Evolutionary conservation across 2,329 filamentous ascomycete genomes (phyloP).

Genomic region (Trichophyton schoenleinii): DNA sequence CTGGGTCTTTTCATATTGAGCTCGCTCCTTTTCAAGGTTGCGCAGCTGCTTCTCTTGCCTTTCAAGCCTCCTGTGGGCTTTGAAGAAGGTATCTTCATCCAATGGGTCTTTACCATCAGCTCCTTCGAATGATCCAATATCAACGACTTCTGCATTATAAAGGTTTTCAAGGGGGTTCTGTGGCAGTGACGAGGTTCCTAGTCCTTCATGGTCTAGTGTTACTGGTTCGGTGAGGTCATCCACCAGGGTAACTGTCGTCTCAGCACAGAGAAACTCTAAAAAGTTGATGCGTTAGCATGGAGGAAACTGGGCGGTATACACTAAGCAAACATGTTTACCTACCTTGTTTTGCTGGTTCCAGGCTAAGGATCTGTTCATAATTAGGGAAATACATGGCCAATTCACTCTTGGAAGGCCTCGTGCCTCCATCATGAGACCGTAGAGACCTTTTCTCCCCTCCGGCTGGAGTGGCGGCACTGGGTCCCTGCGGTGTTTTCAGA

Average conservation of each 20-base stretch:
- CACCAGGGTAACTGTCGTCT: constrained; percentile 60
- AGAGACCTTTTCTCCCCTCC: constrained; percentile 56
- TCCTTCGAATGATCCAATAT: constrained; percentile 27
- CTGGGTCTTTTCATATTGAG: constrained; percentile 54
- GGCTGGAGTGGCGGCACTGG: background rate
- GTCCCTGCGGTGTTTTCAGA: background rate
- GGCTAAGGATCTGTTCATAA: constrained; percentile 87
- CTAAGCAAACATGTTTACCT: constrained; percentile 15
- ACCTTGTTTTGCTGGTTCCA: constrained; percentile 68
- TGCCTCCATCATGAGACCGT: constrained; percentile 69
- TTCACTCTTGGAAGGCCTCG: constrained; percentile 71
- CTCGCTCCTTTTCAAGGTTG: constrained; percentile 54
- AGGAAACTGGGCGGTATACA: background rate
- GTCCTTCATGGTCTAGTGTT: background rate
- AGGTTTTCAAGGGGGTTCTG: constrained; percentile 27
- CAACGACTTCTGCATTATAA: constrained; percentile 31
- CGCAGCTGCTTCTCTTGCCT: constrained; percentile 55
- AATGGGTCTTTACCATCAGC: constrained; percentile 40
- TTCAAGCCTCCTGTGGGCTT: constrained; percentile 48
- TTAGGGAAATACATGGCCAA: constrained; percentile 82
- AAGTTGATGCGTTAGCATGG: background rate
- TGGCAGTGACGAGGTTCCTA: background rate
- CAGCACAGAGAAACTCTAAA: constrained; percentile 57
- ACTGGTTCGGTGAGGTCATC: constrained; percentile 40
- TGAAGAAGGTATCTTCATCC: constrained; percentile 43